phyloP scores from a whole-genome alignment of 352 stramenopile genomes.

The Pythium folliculosum region DNA sequence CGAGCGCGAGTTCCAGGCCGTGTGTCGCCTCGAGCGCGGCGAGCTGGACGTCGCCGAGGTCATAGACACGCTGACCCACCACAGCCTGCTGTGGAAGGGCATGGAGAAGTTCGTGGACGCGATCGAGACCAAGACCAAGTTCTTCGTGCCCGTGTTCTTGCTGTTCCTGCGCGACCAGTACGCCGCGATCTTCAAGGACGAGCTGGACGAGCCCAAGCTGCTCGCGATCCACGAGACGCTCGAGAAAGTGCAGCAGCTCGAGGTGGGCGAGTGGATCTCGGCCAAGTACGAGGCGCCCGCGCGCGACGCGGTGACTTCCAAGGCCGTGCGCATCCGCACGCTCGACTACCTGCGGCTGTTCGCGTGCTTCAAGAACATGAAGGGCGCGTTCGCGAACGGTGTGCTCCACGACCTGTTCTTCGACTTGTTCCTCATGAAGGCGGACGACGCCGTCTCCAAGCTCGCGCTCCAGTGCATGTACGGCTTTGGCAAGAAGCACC shows the following conservation, averaged over 20 bases:
- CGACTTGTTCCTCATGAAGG: constrained; percentile 86
- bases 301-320: constrained; percentile 48
- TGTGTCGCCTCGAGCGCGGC: constrained; percentile 60
- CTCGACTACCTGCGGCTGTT: constrained; percentile 86
- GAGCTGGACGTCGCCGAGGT: constrained; percentile 42
- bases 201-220: constrained; percentile 48
- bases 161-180: constrained; percentile 86
- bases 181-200: constrained; percentile 68
- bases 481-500: constrained; percentile 79
- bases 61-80: constrained; percentile 74
- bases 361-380: constrained; percentile 84
- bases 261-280: constrained; percentile 27
- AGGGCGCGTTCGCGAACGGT: constrained; percentile 75
- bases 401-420: constrained; percentile 86
- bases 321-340: constrained; percentile 78
- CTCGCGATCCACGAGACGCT: constrained; percentile 53
- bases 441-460: constrained; percentile 86
- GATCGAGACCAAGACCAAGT: constrained; percentile 85
- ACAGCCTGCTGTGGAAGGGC: constrained; percentile 80
- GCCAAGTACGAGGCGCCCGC: constrained; percentile 22
- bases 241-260: constrained; percentile 37
- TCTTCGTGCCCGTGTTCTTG: constrained; percentile 85
- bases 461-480: constrained; percentile 87
- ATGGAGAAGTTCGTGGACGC: constrained; percentile 73
- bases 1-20: constrained; percentile 43